Base-by-base conservation (phyloP, 2,329 filamentous ascomycete genomes). In the Exophiala viscosa region DNA sequence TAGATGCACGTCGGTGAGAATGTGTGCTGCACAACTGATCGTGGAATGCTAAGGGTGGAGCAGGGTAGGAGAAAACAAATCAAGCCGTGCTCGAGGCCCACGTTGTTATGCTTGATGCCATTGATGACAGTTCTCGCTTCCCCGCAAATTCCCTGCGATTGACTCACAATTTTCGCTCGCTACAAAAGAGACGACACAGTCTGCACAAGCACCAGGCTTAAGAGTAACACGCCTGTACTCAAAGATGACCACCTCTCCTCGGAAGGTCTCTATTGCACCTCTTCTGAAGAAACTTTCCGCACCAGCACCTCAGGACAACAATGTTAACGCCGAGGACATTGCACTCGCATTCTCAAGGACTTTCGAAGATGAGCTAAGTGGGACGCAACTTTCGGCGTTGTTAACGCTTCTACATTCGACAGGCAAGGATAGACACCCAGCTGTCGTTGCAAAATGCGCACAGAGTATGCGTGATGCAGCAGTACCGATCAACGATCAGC, bases 341-440 rank as follows among this genome's bases (percentile, higher is more conserved):
- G 90, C 92, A 54, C 79, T 86, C n/a, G 91, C 92, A 48, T 86
- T 97, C 63, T 86, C 89, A 3, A 79, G 92, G 66, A 95, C 96
- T 67, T 97, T 97, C 71, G 91, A 90, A 53, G 86, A 96, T 72
- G 83, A 84, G 60, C 78, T 97, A 14, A 92, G 88, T n/a, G 85
- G 88, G 35, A 87, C 91, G 7, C 93, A 97, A 69, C 87, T 88
- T 1, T 88, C 88, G 48, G 87, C 91, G 35, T 78, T 99, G 50
- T 78, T 97, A 47, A 96, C 93, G 66, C 88, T 90, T 49, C 78
- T 99, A 41, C 92, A 96, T 73, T 96, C 95, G 62, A 96, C 90
- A 1, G 84, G 85, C 53, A 82, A 90, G 69, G 93, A 97, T 70
- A 82, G 87, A 60, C 82, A 86, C 59, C 83, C 91, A 20, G 88